A percentile compares a stretch with the other conserved stretches of the same genome.
These are phyloP conservation scores for Colletotrichum gloeosporioides DNA, from an alignment of 2,329 filamentous ascomycete species.

Conservation along the genomic window DNA sequence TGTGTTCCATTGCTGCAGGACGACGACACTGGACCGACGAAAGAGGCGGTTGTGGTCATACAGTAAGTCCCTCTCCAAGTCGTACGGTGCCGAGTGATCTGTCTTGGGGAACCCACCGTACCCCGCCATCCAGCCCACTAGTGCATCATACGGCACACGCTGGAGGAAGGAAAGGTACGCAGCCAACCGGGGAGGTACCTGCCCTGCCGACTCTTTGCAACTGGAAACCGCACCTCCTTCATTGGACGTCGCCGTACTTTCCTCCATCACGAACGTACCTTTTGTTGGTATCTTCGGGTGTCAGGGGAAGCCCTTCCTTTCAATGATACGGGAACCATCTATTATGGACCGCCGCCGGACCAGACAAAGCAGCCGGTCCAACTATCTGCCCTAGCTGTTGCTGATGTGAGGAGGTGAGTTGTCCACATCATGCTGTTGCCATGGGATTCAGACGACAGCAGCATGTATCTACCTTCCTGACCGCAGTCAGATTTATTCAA, in stretches of 20 bases:
- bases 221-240: not conserved
- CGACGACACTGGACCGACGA: not conserved
- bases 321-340: not conserved
- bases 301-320: slow-evolving; percentile 12
- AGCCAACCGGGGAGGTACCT: not conserved
- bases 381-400: not conserved
- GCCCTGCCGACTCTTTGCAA: not conserved
- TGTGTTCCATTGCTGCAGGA: not conserved
- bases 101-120: slow-evolving; percentile 4
- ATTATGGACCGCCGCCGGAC: not conserved
- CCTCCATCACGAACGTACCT: not conserved
- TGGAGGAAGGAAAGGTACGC: not conserved
- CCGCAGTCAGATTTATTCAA: not conserved
- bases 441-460: not conserved
- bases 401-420: slow-evolving; percentile 4
- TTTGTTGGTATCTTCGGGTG: not conserved
- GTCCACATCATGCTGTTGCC: not conserved
- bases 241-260: not conserved
- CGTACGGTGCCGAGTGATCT: not conserved
- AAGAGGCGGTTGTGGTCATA: not conserved
- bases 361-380: not conserved
- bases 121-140: slow-evolving; percentile 19
- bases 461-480: not conserved
- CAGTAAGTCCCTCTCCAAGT: not conserved
- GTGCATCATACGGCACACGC: slow-evolving; percentile 13